Base-by-base conservation (phyloP, 164 flowering plant genomes). In the Piper betle region DNA sequence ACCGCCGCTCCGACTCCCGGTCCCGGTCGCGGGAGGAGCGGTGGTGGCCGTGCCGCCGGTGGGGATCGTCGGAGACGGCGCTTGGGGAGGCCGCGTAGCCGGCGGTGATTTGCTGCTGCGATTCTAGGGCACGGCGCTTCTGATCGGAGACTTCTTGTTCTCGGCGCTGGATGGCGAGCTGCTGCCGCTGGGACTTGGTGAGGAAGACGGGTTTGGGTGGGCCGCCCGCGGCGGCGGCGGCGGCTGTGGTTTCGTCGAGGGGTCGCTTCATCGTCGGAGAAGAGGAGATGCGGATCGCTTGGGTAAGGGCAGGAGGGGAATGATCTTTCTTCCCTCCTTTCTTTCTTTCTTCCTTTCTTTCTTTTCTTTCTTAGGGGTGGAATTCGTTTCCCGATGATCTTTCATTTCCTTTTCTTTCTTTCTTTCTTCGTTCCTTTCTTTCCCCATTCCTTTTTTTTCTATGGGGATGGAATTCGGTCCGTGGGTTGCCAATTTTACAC, bases 161-260 rank as follows among this genome's bases (percentile, higher is more conserved):
- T 59, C 88, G 84, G 59, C 88, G 86, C 56, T 86, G 73, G 46
- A 88, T 74, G 43, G 96, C 96, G 13, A 88, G 59, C 62, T 83
- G 72, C 65, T 84, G 84, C 39, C 96, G 86, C 68, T 88, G 72
- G 11, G 86, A 84, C 72, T 80, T 86, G 65, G 87, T 81, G 42
- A 84, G 74, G 74, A 86, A 88, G 62, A 80, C 83, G 7, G 93
- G 88, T 62, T 82, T 84, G 61, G 33, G 41, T 56, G 62, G 33
- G 33, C 37, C 37, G 17, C 25, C 19, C 9, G 61, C 17, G 4
- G 50, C 10, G 48, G 39, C 40, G 57, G 60, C 13, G 52, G 64
- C 68, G 7, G 53, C 13, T 39, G 53, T 13, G 53, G 61, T 6
- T 16, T 66, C 71, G 37, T 73, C 76, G 61, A 39, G 9, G 12